Conservation (phyloP, 257 asterid genomes). For the Salvia rosmarinus region DNA sequence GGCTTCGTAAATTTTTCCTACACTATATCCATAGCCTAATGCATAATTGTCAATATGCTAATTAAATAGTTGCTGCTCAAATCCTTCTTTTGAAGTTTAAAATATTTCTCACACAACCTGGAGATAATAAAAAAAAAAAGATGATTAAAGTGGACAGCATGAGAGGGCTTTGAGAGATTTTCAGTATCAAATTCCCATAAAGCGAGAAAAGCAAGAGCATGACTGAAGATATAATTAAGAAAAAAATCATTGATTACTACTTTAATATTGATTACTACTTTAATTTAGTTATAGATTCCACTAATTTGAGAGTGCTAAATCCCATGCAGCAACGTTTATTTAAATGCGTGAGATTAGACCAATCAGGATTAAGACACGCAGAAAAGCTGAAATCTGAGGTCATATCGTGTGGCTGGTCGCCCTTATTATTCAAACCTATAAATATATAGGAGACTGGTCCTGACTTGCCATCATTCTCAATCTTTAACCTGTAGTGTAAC, state of each 20-base stretch:
- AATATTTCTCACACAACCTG: no score
- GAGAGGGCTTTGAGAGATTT: conserved; percentile 32
- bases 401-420: conserved; percentile 13
- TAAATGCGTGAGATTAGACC: conserved; percentile 24
- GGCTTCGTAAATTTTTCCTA: not conserved
- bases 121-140: not conserved
- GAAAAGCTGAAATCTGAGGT: conserved; percentile 34
- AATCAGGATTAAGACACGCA: conserved; percentile 32
- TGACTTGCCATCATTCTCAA: conserved; percentile 34
- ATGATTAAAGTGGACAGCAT: conserved; percentile 37
- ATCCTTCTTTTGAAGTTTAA: no score
- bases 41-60: conserved; percentile 2
- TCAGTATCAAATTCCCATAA: conserved; percentile 40
- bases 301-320: conserved; percentile 32
- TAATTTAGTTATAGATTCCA: conserved; percentile 27
- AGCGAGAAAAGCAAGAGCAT: conserved; percentile 32
- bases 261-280: conserved; percentile 24
- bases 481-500: conserved; percentile 10
- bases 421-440: not conserved
- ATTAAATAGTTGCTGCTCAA: not conserved
- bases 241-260: not conserved
- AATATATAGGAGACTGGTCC: conserved; percentile 19
- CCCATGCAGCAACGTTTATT: conserved; percentile 20
- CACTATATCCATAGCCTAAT: not conserved
- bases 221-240: conserved; percentile 22